Base-by-base conservation (phyloP, 176 grass and related monocot genomes). In the Juncus effusus region DNA sequence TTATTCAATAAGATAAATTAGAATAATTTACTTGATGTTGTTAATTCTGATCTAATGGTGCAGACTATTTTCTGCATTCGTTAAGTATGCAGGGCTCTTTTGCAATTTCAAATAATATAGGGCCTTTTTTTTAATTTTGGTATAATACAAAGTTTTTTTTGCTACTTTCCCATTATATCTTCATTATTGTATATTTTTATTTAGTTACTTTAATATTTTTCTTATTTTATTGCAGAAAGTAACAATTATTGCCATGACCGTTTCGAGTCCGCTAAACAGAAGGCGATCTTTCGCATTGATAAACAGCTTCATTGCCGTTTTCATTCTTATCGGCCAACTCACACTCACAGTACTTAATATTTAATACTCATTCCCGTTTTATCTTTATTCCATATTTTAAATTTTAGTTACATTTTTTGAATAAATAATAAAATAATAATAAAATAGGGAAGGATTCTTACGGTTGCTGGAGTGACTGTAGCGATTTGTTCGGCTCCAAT, bases 291-390 rank as follows among this genome's bases (percentile, higher is more conserved):
- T 96, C 75, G 85, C 93, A 62, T 77, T 91, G 28, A 96, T 96
- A 81, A 96, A 96, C 62, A 91, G 88, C 76, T 91, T 91, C 69
- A 91, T 96, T 69, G 88, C 88, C 64, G 77, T 96, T 77, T 96
- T 96, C 64, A 97, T 97, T 74, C 93, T 97, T 80, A 75, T 7
- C 6, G 88, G 93, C 50, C 93, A 97, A 75, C 88, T 97, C 81
- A 97, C 85, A 82, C 77, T 97, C 35, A 89, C 93, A 74, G 93
- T 97, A 97, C 75, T 36, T 35, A 16, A 10, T 61, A 67, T 35
- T 59, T 12, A 11, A 69, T 2, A 6, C 19, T 52, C 77, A 76
- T 41, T 41, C 64, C 15, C 16, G 2, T 15, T 45, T 64, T 5
- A n/a, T n/a, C n/a, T n/a, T n/a, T n/a, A n/a, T n/a, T n/a, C n/a